A percentile compares a stretch with the other conserved stretches of the same genome.
These are phyloP conservation scores for Nannochloropsis salina DNA, from an alignment of 108 stramenopile species.

Conservation along the genomic window DNA sequence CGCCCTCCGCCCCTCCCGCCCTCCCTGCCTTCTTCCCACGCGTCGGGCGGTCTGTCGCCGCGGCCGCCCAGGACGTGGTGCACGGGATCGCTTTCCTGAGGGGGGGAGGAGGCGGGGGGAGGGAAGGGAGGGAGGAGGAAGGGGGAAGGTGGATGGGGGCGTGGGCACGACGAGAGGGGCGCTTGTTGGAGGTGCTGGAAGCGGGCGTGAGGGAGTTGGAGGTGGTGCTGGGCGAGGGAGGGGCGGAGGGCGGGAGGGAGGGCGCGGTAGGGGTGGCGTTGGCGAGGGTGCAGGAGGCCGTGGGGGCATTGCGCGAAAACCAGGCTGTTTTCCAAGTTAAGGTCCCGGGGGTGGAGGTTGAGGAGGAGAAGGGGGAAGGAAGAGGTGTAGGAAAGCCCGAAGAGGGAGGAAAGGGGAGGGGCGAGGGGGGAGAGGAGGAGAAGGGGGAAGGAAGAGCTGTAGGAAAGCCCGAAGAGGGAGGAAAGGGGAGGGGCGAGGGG, in stretches of 20 bases:
- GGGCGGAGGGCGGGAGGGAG: neutral
- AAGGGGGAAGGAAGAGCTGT: neutral
- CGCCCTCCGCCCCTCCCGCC: neutral
- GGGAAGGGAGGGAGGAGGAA: neutral
- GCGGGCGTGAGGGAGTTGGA: neutral
- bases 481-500: no score
- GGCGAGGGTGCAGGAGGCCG: neutral
- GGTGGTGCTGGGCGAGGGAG: neutral
- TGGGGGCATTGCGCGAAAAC: neutral
- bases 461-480: no score
- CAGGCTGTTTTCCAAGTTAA: no score
- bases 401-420: no score
- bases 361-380: no score
- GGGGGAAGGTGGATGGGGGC: neutral
- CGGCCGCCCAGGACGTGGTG: neutral
- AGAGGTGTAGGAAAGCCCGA: neutral
- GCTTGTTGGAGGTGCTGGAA: neutral
- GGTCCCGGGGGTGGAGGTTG: no score
- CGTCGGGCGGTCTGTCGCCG: neutral
- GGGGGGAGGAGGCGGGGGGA: neutral
- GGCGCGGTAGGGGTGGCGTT: neutral
- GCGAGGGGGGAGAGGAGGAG: neutral
- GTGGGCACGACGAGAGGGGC: neutral
- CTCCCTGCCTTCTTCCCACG: neutral
- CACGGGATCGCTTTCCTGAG: neutral